Evolutionary conservation across 805 yeast species (phyloP).

Genomic region (Diddensiella transvaalensis): DNA sequence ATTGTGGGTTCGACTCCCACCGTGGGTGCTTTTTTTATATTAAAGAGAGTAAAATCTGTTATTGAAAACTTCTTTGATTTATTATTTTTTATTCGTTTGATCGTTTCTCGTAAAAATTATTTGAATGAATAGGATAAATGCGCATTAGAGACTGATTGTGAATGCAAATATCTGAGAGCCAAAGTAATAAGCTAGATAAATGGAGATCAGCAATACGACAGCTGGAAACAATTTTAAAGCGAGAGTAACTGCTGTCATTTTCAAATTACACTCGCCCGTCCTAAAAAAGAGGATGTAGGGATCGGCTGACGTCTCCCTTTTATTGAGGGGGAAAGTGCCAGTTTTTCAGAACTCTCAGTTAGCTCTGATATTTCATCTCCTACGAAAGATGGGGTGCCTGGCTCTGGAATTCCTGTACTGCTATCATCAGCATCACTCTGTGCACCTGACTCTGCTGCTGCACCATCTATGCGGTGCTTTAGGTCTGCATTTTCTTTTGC

Average conservation of each 20-base stretch:
- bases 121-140: too few relatives aligned
- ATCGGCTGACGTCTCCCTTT: neutral
- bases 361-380: neutral
- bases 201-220: slow-evolving; percentile 10
- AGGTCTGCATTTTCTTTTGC: neutral
- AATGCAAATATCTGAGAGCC: neutral
- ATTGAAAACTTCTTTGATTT: slow-evolving; percentile 4
- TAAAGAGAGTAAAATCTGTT: neutral
- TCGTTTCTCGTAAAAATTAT: neutral
- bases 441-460: neutral
- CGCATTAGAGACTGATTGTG: too few relatives aligned
- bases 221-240: slow-evolving; percentile 4
- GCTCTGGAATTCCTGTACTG: neutral
- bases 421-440: neutral
- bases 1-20: slow-evolving; percentile 40
- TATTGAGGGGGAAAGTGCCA: neutral
- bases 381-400: neutral
- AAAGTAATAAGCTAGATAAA: neutral
- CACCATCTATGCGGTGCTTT: neutral
- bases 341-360: neutral
- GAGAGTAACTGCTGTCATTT: slow-evolving; percentile 14
- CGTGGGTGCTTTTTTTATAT: slow-evolving; percentile 30
- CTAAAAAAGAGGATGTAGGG: slow-evolving; percentile 8
- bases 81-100: neutral
- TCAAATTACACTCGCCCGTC: slow-evolving; percentile 11